Evolutionary conservation across 176 grass and related monocot genomes (phyloP).

Genomic region (Aegilops speltoides): DNA sequence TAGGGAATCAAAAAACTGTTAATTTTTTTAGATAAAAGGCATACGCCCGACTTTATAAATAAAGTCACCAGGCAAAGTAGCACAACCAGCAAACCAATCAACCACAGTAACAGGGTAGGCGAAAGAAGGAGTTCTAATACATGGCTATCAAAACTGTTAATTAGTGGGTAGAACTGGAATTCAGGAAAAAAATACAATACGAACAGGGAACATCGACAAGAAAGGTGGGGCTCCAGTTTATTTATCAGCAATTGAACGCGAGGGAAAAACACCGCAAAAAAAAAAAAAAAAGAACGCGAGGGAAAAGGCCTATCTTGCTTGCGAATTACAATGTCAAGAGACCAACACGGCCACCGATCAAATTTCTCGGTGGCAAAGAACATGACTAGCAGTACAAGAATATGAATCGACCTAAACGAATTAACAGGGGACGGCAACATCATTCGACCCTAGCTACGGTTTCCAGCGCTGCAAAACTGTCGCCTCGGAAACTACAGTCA

Average conservation of each 20-base stretch:
- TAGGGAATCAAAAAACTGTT: no score
- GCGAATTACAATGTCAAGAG: conserved; percentile 23
- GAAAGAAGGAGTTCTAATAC: no score
- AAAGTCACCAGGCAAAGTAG: no score
- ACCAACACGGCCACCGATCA: neutral
- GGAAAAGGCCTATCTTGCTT: conserved; percentile 32
- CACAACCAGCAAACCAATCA: no score
- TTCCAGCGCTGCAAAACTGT: conserved; percentile 40
- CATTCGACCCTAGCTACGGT: conserved; percentile 14
- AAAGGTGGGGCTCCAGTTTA: conserved; percentile 7
- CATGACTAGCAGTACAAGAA: conserved; percentile 3
- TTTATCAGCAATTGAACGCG: neutral
- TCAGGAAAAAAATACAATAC: no score
- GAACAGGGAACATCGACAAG: neutral
- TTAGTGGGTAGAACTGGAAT: no score
- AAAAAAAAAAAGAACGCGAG: no score
- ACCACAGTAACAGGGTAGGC: no score
- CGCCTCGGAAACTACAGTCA: conserved; percentile 1
- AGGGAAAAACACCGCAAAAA: no score
- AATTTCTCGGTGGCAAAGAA: conserved; percentile 10
- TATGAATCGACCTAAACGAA: conserved; percentile 26
- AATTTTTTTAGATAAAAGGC: no score
- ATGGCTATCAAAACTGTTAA: no score
- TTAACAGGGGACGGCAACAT: conserved; percentile 1
- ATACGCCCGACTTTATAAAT: no score